Evolutionary conservation across 2,329 filamentous ascomycete genomes (phyloP), one percentile per base, ranked within the genome.

Genomic region (Aspergillus caelatus): DNA sequence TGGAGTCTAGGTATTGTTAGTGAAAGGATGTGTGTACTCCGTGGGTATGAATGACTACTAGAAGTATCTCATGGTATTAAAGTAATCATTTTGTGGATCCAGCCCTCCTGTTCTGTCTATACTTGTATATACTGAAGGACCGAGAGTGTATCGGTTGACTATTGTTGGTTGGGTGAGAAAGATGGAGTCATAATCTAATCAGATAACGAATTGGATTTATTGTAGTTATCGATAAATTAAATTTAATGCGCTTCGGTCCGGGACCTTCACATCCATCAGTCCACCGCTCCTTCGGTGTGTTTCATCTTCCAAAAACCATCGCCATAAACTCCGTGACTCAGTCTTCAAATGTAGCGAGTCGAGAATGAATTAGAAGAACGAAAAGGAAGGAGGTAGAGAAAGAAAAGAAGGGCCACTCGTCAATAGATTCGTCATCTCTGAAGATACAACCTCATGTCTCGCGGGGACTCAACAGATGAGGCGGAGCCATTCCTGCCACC

Each of bases 401-500:
- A 32, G 28, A n/a, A 32, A 52, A 28, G n/a, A n/a, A 52, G 26
- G 28, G 12, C 26, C 32, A 7, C 14, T 23, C 45, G 21, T 23
- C 23, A 26, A 48, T 28, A 8, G n/a, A 48, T 48, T 28, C 23
- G 23, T 16, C 14, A 52, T 23, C 7, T 7, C 28, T 28, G 16
- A 32, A 10, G 16, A 32, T 26, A 26, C 26, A 26, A 26, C 26
- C 26, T 26, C 26, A 26, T 52, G 48, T 30, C 28, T 52, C 16
- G 26, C 48, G 12, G 28, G 41, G 41, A 50, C 28, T 32, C 56
- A 5, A 3, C 14, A 8, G 56, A 58, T 26, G 43, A 21, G 23
- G 23, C 56, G 23, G 56, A 58, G 19, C 56, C 56, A 34, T 48
- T 58, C 12, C 39, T 58, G 41, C 43, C 34, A 30, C 28, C 14